Evolutionary conservation across 2,329 filamentous ascomycete species (phyloP), one percentile per base, ranked within the genome.

Genomic region (Helicocarpus griseus): DNA sequence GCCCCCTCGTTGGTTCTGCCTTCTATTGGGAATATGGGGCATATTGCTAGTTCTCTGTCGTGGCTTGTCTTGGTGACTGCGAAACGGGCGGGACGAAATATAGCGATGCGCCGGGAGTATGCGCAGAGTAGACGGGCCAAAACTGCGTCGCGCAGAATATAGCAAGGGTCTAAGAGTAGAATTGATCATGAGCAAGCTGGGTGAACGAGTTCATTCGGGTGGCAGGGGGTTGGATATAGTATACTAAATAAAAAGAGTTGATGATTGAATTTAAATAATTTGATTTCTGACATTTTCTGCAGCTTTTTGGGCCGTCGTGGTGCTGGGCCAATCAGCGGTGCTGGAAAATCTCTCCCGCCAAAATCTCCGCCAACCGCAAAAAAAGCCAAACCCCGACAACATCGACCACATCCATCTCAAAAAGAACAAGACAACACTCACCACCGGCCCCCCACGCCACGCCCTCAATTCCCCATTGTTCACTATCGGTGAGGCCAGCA

Each of bases 1-100:
- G 43, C 48, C 48, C 39, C 26, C 50, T 49, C 36, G 31, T 17
- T 21, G 45, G 49, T 57, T 57, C 35, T 53, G 53, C 17, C 58
- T 51, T 47, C 61, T 63, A 54, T 59, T 62, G 31, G 59, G 58
- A 46, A 54, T 51, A 49, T 59, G 59, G 49, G 58, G 55, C 65
- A 67, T 68, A 54, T 14, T 49, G 40, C 17, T 6, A 26, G 11
- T 9, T 3, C 7, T 28, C 7, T 14, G 45, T 24, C 13, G 17
- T 6, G 14, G n/a, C n/a, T 19, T 11, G 17, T 48, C 5, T 28
- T 28, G 24, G n/a, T 28, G 24, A 4, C 17, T 13, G 26, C 17
- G 29, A 52, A 58, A 36, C 5, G 48, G 51, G 46, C 31, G 54
- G 45, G 54, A 57, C 52, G 50, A 56, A 50, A 56, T 47, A n/a